Evolutionary conservation across 179 eudicot genomes (phyloP).

Genomic region (Silene noctiflora): DNA sequence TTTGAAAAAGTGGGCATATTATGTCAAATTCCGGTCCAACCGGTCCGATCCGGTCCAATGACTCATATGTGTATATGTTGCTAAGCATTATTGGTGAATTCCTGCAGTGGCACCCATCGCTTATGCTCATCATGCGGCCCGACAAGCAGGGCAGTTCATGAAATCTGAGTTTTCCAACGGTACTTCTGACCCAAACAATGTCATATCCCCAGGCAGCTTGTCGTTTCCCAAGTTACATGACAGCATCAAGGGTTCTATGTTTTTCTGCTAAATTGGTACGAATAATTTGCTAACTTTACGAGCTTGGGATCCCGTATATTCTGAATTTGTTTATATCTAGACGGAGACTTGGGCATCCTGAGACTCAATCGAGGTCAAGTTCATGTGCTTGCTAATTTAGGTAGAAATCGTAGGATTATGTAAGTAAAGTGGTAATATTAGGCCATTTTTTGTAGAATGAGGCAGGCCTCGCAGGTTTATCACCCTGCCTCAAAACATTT

Average conservation of each 20-base stretch:
- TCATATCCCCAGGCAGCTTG: slow-evolving; percentile 39
- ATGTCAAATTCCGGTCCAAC: no score
- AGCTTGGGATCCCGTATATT: slow-evolving; percentile 5
- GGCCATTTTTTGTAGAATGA: slow-evolving; percentile 23
- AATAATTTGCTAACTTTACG: not conserved
- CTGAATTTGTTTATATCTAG: slow-evolving; percentile 23
- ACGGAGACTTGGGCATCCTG: not conserved
- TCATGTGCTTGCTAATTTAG: not conserved
- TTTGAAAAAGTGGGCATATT: no score
- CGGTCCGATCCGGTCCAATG: no score
- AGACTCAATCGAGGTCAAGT: not conserved
- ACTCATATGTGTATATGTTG: no score
- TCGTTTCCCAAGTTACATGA: slow-evolving; percentile 62
- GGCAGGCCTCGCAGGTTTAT: slow-evolving; percentile 4
- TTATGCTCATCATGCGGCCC: slow-evolving; percentile 96
- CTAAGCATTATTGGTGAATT: not conserved
- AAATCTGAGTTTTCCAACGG: slow-evolving; percentile 45
- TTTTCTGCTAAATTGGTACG: slow-evolving; percentile 62
- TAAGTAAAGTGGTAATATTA: slow-evolving; percentile 11
- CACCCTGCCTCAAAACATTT: not conserved
- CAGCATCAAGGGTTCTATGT: slow-evolving; percentile 68
- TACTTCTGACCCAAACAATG: slow-evolving; percentile 36
- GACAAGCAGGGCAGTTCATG: slow-evolving; percentile 66
- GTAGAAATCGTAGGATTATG: not conserved
- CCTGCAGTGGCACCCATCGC: slow-evolving; percentile 82